Evolutionary conservation across 2,329 filamentous ascomycete genomes (phyloP), one percentile per base, ranked within the genome.

Genomic region (Claviceps humidiphila): DNA sequence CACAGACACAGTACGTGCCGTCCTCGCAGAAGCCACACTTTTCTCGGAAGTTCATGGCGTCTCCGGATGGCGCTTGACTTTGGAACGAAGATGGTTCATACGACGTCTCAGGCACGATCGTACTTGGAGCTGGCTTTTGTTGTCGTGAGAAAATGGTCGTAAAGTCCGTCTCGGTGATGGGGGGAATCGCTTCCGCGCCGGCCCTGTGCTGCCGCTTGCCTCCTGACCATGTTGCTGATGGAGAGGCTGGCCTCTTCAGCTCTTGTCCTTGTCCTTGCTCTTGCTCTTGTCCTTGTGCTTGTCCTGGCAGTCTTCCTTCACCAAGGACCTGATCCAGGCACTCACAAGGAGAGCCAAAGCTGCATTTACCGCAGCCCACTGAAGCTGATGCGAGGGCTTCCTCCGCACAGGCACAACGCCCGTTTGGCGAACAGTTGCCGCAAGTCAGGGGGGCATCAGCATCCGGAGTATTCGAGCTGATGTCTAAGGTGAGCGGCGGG

Each of bases 1-100:
- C 87, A 66, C 87, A 93, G 58, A 89, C 81, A 62, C 87, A 93
- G 59, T 87, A 87, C 0, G 84, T 89, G 4, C 85, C 86, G 54
- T 90, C 85, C 56, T 84, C 80, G 67, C 87, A 93, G 69, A 93
- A 93, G 6, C 87, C 87, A 64, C 87, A 93, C 20, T 80, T 77
- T 59, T 91, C 87, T 56, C 80, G 76, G 5, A 77, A 72, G 11
- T 72, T 69, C 43, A 76, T 66, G 17, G 61, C 54, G 41, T 63
- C 64, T 42, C 64, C 54, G 2, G 70, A 62, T 17, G 70, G 64
- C 9, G 67, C 57, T 48, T 68, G 71, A 30, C 44, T 47, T 4
- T 48, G 51, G 4, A 50, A 43, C 20, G 47, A 39, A 3, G 52
- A 41, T 37, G 51, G 34, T 22, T 53, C 50, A 47, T 54, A 53